phyloP scores from a whole-genome alignment of 2,329 filamentous ascomycete species.

The Lachnellula cervina region DNA sequence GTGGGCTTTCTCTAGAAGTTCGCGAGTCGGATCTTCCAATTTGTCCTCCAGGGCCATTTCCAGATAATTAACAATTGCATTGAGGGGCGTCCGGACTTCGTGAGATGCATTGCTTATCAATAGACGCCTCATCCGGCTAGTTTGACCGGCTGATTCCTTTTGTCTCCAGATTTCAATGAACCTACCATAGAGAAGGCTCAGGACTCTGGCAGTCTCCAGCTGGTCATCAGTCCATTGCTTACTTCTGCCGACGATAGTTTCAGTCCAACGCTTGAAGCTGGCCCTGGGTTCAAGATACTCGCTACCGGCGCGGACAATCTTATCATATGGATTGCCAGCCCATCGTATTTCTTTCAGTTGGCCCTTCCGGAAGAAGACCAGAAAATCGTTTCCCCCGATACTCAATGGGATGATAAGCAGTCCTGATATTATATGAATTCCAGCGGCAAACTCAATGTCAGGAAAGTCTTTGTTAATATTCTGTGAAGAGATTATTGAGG shows the following conservation, averaged over 20 bases:
- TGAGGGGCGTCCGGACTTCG: conserved; percentile 23
- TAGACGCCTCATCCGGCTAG: conserved; percentile 15
- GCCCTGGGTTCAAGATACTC: conserved; percentile 22
- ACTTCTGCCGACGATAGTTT: conserved; percentile 19
- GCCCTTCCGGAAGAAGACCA: conserved; percentile 22
- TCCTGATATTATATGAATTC: conserved; percentile 18
- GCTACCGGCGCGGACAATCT: conserved; percentile 9
- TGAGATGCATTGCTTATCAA: conserved; percentile 22
- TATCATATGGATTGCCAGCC: conserved; percentile 24
- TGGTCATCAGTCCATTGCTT: conserved; percentile 24
- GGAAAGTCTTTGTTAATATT: conserved; percentile 22
- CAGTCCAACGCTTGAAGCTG: conserved; percentile 19
- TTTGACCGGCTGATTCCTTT: conserved; percentile 17
- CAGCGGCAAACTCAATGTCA: conserved; percentile 11
- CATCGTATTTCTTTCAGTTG: conserved; percentile 17
- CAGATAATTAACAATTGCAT: conserved; percentile 22
- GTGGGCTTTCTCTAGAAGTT: conserved; percentile 17
- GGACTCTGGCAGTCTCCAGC: conserved; percentile 21
- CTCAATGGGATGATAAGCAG: conserved; percentile 22
- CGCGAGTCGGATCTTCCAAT: conserved; percentile 17
- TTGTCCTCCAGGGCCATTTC: conserved; percentile 22
- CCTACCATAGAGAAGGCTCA: conserved; percentile 21
- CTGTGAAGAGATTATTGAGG: conserved; percentile 12
- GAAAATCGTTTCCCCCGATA: conserved; percentile 19
- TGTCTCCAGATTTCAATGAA: conserved; percentile 25